Evolutionary conservation across 148 eudicot genomes (phyloP), one percentile per base, ranked within the genome.

Genomic region (Nyssa sinensis): DNA sequence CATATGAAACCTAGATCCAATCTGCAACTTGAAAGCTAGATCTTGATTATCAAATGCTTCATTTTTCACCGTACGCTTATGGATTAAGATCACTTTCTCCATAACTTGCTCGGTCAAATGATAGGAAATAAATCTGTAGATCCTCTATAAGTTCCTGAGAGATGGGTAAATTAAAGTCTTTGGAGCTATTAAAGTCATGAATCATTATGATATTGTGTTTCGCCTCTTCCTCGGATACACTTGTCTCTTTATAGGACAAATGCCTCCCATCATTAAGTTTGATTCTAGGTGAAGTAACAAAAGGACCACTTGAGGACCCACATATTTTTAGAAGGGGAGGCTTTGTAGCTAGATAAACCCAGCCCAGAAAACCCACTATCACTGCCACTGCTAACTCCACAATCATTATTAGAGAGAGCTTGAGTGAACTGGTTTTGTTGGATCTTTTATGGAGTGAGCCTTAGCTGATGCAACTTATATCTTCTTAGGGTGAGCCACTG

Each of bases 1-100:
- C n/a, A 89, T 74, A 73, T 84, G 88, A 71, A 94, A 91, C 75
- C 80, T 94, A 13, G 90, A 64, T 21, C 98, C 97, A 63, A 94
- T 74, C 60, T 84, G 76, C 81, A 91, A 78, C 29, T 78, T 83
- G 75, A 91, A 94, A 32, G 94, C 98, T 25, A 93, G 86, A 81
- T 93, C 92, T 80, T 91, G 84, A 73, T 91, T 78, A 78, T 94
- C 97, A 66, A 73, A 83, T 32, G 93, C 91, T 76, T 89, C 94
- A 75, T 91, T 91, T 72, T 84, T 88, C 67, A 85, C 88, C 3
- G 93, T 67, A 10, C 94, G 89, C 25, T 75, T 62, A n/a, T 53
- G 98, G 94, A 80, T 89, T 55, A 62, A 96, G 92, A 80, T 91
- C 96, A 65, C 98, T 93, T 71, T 93, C 98, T 62, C 94, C 96